These are phyloP conservation scores for Scheffersomyces lignicola DNA, from an alignment of 1,139 yeast genomes.

Conservation along the genomic window DNA sequence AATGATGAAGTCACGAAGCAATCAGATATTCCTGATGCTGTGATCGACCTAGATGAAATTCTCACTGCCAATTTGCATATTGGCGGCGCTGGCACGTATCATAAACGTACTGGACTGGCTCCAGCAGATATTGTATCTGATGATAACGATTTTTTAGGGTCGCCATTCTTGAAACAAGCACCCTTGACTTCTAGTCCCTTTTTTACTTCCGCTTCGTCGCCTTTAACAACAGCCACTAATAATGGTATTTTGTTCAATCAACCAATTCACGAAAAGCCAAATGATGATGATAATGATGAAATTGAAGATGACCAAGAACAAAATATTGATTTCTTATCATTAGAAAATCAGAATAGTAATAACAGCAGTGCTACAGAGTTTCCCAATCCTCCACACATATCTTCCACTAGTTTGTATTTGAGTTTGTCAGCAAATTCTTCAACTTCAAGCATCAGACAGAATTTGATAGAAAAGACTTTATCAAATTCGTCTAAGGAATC, in stretches of 20 bases:
- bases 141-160: slow-evolving; percentile 31
- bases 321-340: slow-evolving; percentile 7
- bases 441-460: slow-evolving; percentile 30
- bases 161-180: slow-evolving; percentile 31
- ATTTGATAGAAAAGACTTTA: slow-evolving; percentile 30
- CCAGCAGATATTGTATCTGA: slow-evolving; percentile 33
- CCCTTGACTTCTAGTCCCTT: slow-evolving; percentile 17
- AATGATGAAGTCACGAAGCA: background rate
- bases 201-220: slow-evolving; percentile 18
- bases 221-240: slow-evolving; percentile 22
- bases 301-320: slow-evolving; percentile 9
- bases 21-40: slow-evolving; percentile 54
- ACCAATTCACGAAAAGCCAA: slow-evolving; percentile 28
- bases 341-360: slow-evolving; percentile 2
- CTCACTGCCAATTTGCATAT: slow-evolving; percentile 41
- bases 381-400: slow-evolving; percentile 19
- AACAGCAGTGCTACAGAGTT: slow-evolving; percentile 12
- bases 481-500: slow-evolving; percentile 39
- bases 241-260: slow-evolving; percentile 24
- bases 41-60: slow-evolving; percentile 63
- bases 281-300: slow-evolving; percentile 6
- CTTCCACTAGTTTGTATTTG: slow-evolving; percentile 23
- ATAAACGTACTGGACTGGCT: slow-evolving; percentile 50
- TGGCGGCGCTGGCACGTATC: slow-evolving; percentile 21
- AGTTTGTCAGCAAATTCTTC: slow-evolving; percentile 38